These are phyloP conservation scores for Aspergillus clavatus DNA, from an alignment of 2,329 filamentous ascomycete genomes.

Conservation along the genomic window DNA sequence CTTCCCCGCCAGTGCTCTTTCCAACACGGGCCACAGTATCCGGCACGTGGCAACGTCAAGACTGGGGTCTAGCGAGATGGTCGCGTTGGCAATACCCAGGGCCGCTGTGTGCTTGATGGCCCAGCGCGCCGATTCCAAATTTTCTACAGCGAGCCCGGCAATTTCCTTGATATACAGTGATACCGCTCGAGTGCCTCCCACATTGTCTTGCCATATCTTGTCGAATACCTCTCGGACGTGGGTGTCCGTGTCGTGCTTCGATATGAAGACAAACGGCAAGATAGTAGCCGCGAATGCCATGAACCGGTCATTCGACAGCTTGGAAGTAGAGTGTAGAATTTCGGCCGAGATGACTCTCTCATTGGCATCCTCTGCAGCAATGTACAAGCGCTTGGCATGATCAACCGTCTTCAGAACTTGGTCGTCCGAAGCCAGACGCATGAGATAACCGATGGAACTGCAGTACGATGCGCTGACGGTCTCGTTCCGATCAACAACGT, in stretches of 20 bases:
- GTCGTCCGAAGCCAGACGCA: constrained; percentile 59
- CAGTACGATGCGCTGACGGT: constrained; percentile 89
- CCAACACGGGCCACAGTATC: constrained; percentile 74
- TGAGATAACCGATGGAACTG: constrained; percentile 76
- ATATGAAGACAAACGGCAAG: constrained; percentile 83
- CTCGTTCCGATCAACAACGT: constrained; percentile 85
- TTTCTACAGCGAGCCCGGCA: constrained; percentile 58
- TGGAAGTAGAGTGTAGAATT: constrained; percentile 75
- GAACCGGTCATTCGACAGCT: constrained; percentile 85
- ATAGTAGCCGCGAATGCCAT: constrained; percentile 67
- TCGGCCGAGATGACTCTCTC: constrained; percentile 74
- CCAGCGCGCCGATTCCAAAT: constrained; percentile 80
- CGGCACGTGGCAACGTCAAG: constrained; percentile 56
- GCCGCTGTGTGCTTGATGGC: constrained; percentile 83
- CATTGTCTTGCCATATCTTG: constrained; percentile 85
- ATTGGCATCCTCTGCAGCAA: constrained; percentile 71
- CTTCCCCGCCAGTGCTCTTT: constrained; percentile 78
- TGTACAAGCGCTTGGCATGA: constrained; percentile 66
- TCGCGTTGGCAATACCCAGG: constrained; percentile 69
- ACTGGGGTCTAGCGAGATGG: constrained; percentile 57
- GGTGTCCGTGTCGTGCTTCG: constrained; percentile 76
- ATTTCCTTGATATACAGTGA: constrained; percentile 83
- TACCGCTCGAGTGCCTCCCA: constrained; percentile 76
- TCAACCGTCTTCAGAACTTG: constrained; percentile 52
- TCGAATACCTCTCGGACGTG: constrained; percentile 74